These are phyloP conservation scores for Boletus calvinii DNA, from an alignment of 1,284 basidiomycete species.

Conservation along the genomic window DNA sequence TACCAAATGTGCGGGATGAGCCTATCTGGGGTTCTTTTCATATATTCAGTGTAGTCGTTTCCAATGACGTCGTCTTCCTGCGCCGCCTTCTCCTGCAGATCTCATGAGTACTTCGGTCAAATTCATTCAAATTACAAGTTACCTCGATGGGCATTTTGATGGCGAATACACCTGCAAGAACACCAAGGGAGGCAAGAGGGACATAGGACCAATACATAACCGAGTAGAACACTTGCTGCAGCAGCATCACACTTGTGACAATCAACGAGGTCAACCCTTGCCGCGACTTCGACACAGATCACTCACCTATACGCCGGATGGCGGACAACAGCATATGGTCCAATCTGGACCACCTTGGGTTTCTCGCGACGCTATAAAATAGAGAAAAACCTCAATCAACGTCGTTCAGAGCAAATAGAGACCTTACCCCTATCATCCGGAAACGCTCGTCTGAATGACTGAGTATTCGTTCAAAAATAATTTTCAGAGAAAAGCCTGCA, in stretches of 20 bases:
- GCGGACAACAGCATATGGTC: constrained; percentile 36
- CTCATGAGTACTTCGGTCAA: constrained; percentile 4
- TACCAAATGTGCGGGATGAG: constrained; percentile 39
- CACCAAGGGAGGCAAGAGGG: constrained; percentile 30
- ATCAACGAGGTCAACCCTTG: neutral
- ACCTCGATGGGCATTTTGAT: constrained; percentile 38
- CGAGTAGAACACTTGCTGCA: constrained; percentile 29
- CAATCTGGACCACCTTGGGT: constrained; percentile 26
- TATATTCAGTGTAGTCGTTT: constrained; percentile 36
- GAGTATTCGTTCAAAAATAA: constrained; percentile 15
- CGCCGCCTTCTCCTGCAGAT: constrained; percentile 30
- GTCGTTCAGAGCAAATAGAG: neutral
- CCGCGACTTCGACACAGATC: neutral
- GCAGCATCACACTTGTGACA: constrained; percentile 26
- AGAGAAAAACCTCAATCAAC: neutral
- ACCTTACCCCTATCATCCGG: constrained; percentile 33
- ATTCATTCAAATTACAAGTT: neutral
- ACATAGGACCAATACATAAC: constrained; percentile 39
- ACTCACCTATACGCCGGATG: constrained; percentile 35
- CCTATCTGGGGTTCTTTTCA: constrained; percentile 31
- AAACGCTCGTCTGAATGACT: constrained; percentile 25
- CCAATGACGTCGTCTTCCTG: constrained; percentile 31
- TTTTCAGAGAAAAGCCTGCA: constrained; percentile 21
- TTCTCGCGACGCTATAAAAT: constrained; percentile 31
- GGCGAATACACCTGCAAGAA: constrained; percentile 26